Evolutionary conservation across 345 rosid species (phyloP).

Genomic region (Excoecaria cochinchinensis): DNA sequence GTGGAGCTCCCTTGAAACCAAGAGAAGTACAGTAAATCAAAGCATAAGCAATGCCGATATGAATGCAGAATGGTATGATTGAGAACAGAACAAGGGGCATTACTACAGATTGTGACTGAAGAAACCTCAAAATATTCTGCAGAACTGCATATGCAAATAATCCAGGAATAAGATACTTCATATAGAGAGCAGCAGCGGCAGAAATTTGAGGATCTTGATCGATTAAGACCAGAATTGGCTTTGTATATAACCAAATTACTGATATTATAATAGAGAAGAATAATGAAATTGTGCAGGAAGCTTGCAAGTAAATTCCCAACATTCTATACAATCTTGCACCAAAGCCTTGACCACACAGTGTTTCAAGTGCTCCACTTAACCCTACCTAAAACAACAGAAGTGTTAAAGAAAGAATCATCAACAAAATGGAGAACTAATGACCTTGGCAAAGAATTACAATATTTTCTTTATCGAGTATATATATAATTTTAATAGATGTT

Average conservation of each 20-base stretch:
- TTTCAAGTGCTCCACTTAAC: slow-evolving; percentile 79
- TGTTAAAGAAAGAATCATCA: too few species aligned
- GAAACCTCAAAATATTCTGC: slow-evolving; percentile 70
- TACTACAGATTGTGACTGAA: slow-evolving; percentile 69
- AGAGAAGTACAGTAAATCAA: slow-evolving; percentile 42
- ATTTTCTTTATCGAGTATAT: too few species aligned
- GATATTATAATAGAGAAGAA: slow-evolving; percentile 50
- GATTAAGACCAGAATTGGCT: slow-evolving; percentile 45
- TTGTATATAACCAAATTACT: slow-evolving; percentile 57
- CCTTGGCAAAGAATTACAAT: too few species aligned
- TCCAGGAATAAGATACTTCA: slow-evolving; percentile 61
- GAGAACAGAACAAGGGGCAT: slow-evolving; percentile 48
- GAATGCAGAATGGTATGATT: slow-evolving; percentile 41
- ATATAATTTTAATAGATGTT: too few species aligned
- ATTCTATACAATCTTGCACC: slow-evolving; percentile 63
- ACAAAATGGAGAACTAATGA: too few species aligned
- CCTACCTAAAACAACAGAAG: slow-evolving; percentile 41
- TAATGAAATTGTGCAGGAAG: slow-evolving; percentile 63
- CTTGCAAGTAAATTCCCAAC: slow-evolving; percentile 70
- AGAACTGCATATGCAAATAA: slow-evolving; percentile 60
- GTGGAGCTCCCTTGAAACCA: slow-evolving; percentile 65
- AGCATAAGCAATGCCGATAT: slow-evolving; percentile 44
- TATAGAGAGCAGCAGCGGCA: slow-evolving; percentile 51
- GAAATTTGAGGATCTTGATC: slow-evolving; percentile 61
- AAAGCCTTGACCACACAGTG: slow-evolving; percentile 86